Conservation (phyloP, 1,139 yeast species). For the Trichomonascaceae sp. region DNA sequence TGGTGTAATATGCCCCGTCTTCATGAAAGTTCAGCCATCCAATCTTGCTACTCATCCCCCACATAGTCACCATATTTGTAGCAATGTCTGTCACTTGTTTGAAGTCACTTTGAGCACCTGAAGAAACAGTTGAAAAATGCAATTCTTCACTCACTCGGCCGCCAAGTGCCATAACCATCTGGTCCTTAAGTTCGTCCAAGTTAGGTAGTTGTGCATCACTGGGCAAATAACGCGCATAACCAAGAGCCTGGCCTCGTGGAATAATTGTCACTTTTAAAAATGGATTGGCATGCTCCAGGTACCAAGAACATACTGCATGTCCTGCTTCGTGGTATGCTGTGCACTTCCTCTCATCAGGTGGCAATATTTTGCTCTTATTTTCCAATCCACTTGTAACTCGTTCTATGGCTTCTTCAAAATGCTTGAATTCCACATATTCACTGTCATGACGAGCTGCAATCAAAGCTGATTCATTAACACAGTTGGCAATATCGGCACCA, state of each 20-base stretch:
- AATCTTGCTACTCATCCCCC: conserved; percentile 84
- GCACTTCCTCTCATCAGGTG: conserved; percentile 79
- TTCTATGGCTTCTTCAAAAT: conserved; percentile 94
- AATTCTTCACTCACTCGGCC: conserved; percentile 95
- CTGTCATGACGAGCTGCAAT: conserved; percentile 87
- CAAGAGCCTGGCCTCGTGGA: conserved; percentile 94
- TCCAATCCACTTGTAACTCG: conserved; percentile 96
- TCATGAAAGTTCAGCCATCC: conserved; percentile 79
- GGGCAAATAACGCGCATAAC: conserved; percentile 97
- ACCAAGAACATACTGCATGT: conserved; percentile 98
- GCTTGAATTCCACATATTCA: conserved; percentile 57
- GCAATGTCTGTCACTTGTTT: conserved; percentile 93
- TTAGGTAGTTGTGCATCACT: conserved; percentile 82
- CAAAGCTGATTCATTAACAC: conserved; percentile 93
- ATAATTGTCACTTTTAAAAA: conserved; percentile 89
- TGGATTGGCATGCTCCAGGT: conserved; percentile 81
- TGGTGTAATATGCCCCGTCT: conserved; percentile 48
- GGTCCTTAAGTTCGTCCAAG: conserved; percentile 69
- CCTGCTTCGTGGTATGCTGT: conserved; percentile 99
- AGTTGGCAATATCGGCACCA: conserved; percentile 97
- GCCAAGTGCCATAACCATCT: conserved; percentile 95
- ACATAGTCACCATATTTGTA: conserved; percentile 78
- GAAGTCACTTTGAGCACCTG: conserved; percentile 95
- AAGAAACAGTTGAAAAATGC: conserved; percentile 82
- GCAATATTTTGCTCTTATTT: conserved; percentile 75